Evolutionary conservation across 306 rosid genomes (phyloP), one percentile per base, ranked within the genome.

Genomic region (Canavalia gladiata): DNA sequence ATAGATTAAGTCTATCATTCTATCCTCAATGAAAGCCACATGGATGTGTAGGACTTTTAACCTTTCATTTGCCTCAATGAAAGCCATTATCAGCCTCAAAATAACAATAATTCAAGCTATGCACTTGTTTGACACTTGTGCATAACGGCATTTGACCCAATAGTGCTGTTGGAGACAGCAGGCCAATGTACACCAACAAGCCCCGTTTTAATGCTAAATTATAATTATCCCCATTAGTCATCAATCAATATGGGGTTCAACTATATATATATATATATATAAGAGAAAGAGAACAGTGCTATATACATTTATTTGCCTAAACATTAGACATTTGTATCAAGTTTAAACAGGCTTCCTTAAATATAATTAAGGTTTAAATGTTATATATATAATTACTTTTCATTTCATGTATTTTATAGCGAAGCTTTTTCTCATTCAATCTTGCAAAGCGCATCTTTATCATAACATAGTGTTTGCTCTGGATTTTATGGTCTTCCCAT

Each of bases 71-170:
- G 33, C 81, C 89, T 81, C 76, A 79, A 78, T 79, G 87, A 77
- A 76, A 82, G 50, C 83, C 85, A 84, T 65, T 82, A 74, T 79
- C 71, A 30, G 13, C 58, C 56, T 82, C 57, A 86, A 78, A 78
- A 67, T 46, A 64, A 78, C 62, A 10, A 63, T 8, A 39, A 58
- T 77, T 69, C 76, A 72, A 66, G 71, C 39, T 64, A 79, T 84
- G 75, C 57, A 69, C 79, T 77, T 88, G 91, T 87, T 91, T 88
- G 90, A 62, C 92, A 89, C 91, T 85, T 60, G 50, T 54, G 41
- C 81, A 47, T 34, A 10, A 41, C 46, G 8, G 35, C 86, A 45
- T 34, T 43, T 78, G 71, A 68, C 28, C 30, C 45, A 78, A 83
- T 70, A 74, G 43, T 55, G 62, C 13, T 68, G 74, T 81, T 81